A percentile compares a stretch with the other conserved stretches of the same genome.
phyloP scores from a whole-genome alignment of 2,329 filamentous ascomycete species.

The Berkeleyomyces basicola region DNA sequence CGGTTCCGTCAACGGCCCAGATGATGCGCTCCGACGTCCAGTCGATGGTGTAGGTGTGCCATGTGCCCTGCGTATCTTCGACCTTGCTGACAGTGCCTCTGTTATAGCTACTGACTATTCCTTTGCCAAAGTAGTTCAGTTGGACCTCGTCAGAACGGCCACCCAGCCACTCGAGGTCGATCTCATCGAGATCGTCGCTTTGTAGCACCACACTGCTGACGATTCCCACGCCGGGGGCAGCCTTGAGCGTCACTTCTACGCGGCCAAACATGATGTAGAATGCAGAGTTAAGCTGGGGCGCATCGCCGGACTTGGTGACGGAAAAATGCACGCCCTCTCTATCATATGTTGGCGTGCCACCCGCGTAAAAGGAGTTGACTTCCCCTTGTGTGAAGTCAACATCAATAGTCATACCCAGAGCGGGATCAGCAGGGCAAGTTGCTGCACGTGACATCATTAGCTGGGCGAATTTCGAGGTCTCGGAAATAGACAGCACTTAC shows the following conservation, averaged over 20 bases:
- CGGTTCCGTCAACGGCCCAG: conserved; percentile 68
- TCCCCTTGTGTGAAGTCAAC: conserved; percentile 68
- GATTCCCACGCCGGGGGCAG: conserved; percentile 76
- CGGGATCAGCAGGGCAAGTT: conserved; percentile 59
- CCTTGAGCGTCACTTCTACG: conserved; percentile 70
- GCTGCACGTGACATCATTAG: conserved; percentile 19
- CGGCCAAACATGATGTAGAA: conserved; percentile 99
- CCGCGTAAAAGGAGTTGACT: conserved; percentile 62
- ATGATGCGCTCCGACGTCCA: conserved; percentile 77
- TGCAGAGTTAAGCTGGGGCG: conserved; percentile 70
- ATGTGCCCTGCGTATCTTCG: conserved; percentile 53
- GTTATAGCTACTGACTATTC: conserved; percentile 69
- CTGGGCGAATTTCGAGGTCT: neutral
- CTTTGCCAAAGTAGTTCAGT: conserved; percentile 94
- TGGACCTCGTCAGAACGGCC: conserved; percentile 64
- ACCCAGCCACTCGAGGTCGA: conserved; percentile 94
- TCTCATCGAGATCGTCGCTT: conserved; percentile 86
- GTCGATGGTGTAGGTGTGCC: conserved; percentile 77
- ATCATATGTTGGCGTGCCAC: conserved; percentile 54
- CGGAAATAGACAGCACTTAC: conserved; percentile 17
- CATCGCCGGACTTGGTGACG: conserved; percentile 59
- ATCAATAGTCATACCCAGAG: conserved; percentile 64
- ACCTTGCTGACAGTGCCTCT: conserved; percentile 63
- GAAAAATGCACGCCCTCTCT: conserved; percentile 64
- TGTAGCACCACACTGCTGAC: conserved; percentile 84